phyloP scores from a whole-genome alignment of 2,329 filamentous ascomycete species.

The Cladosporium sphaerospermum region DNA sequence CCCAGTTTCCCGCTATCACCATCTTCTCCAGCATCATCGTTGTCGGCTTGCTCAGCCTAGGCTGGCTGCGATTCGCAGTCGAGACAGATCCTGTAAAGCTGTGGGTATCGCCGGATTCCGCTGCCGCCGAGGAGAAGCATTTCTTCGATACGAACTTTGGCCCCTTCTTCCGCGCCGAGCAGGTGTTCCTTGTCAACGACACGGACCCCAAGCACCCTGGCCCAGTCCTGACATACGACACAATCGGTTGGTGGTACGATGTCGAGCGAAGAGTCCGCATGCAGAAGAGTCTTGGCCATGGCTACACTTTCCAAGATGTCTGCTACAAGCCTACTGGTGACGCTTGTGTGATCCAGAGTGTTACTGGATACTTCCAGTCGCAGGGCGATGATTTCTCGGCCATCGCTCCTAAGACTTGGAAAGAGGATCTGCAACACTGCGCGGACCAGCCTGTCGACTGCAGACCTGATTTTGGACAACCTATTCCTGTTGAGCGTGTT shows the following conservation, averaged over 20 bases:
- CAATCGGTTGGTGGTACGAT: slow-evolving; percentile 86
- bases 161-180: slow-evolving; percentile 90
- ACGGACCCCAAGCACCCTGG: slow-evolving; percentile 57
- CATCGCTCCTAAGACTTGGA: slow-evolving; percentile 62
- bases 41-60: slow-evolving; percentile 72
- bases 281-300: slow-evolving; percentile 63
- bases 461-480: slow-evolving; percentile 81
- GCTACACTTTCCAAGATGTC: slow-evolving; percentile 69
- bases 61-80: slow-evolving; percentile 83
- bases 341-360: slow-evolving; percentile 85
- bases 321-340: slow-evolving; percentile 91
- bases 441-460: slow-evolving; percentile 65
- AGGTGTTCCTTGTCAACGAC: slow-evolving; percentile 90
- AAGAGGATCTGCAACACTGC: slow-evolving; percentile 64
- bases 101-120: slow-evolving; percentile 94
- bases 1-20: slow-evolving; percentile 76
- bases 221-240: slow-evolving; percentile 82
- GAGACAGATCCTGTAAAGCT: slow-evolving; percentile 85
- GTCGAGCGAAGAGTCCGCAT: slow-evolving; percentile 72
- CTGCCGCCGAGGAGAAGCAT: slow-evolving; percentile 82
- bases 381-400: slow-evolving; percentile 37
- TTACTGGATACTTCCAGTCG: slow-evolving; percentile 80
- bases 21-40: slow-evolving; percentile 69
- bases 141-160: slow-evolving; percentile 94
- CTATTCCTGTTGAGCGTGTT: slow-evolving; percentile 76